Base-by-base conservation (phyloP, 2,329 filamentous ascomycete genomes). In the Mycosphaerelloides madeirae region DNA sequence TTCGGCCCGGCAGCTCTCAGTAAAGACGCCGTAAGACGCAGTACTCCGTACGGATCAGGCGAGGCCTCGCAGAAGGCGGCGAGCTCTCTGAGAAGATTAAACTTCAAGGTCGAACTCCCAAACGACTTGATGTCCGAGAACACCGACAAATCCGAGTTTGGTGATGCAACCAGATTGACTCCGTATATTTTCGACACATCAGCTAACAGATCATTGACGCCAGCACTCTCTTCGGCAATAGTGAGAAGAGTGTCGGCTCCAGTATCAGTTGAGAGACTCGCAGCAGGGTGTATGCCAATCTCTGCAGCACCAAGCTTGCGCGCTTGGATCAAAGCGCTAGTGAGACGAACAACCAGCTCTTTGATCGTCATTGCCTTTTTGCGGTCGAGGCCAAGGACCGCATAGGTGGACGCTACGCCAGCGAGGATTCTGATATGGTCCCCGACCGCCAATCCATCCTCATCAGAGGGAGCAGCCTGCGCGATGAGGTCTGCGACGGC, bases 251-350 rank as follows among this genome's bases (percentile, higher is more conserved):
- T 48, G n/a, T 56, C 52, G 3, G 47, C 38, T n/a, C 52, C 57
- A 52, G 81, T 84, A 22, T 93, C 70, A 11, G 84, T 83, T 19
- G 88, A 83, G 39, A 96, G 71, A 0, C 88, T 90, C 8, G 91
- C 88, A 14, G 91, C 91, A 31, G 93, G 93, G 67, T 97, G 91
- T 29, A 98, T 87, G 3, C 91, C 93, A 59, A 93, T 87, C 62
- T 97, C 93, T n/a, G 93, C 90, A 31, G 93, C 93, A 25, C 91
- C 91, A 37, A 91, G 78, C 36, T 94, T 96, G 31, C 93, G 80
- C 13, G 93, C 93, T 66, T 96, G 88, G 3, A 95, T 84, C 7
- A 98, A 75, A 2, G 87, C 89, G 28, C 83, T 84, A 41, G 94
- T 87, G 31, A 97, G 74, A 13, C 89, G 82, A 3, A 83, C 84